Conservation (phyloP, 495 filamentous ascomycete species). For the Chaetomium tenue region DNA sequence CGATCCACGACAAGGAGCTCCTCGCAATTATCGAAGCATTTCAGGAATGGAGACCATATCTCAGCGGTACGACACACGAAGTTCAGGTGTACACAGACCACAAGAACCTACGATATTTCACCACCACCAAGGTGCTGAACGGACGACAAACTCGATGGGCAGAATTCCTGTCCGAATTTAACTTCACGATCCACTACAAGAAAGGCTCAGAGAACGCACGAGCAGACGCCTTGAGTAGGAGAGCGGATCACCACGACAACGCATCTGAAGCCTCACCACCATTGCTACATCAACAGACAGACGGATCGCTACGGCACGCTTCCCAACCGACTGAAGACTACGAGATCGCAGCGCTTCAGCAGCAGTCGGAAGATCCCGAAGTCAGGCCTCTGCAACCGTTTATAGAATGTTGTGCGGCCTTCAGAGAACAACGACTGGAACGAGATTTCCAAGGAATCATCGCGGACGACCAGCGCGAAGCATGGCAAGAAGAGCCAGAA, state of each 20-base stretch:
- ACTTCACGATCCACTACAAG: slow-evolving; percentile 35
- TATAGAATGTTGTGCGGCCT: neutral
- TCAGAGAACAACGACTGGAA: neutral
- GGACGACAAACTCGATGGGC: slow-evolving; percentile 27
- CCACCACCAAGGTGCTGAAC: slow-evolving; percentile 30
- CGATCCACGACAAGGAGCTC: slow-evolving; percentile 3
- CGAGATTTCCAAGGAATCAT: too few relatives aligned
- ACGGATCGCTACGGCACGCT: neutral
- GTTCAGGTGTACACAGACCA: slow-evolving; percentile 16
- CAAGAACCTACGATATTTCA: slow-evolving; percentile 27
- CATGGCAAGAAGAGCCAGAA: too few relatives aligned
- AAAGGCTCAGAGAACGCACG: slow-evolving; percentile 18
- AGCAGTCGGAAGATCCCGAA: too few relatives aligned
- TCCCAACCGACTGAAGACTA: too few relatives aligned
- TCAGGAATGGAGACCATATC: slow-evolving; percentile 11
- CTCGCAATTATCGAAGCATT: slow-evolving; percentile 13
- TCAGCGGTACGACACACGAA: slow-evolving; percentile 4
- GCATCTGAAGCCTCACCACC: neutral
- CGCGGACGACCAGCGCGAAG: too few relatives aligned
- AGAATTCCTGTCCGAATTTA: slow-evolving; percentile 31
- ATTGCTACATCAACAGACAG: neutral
- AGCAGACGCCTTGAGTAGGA: slow-evolving; percentile 18
- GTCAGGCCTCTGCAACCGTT: neutral
- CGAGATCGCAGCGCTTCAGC: too few relatives aligned
- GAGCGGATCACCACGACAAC: slow-evolving; percentile 2